Evolutionary conservation across 371 early-diverging fungal species (phyloP), one percentile per base, ranked within the genome.

Genomic region (Smittium mucronatum): DNA sequence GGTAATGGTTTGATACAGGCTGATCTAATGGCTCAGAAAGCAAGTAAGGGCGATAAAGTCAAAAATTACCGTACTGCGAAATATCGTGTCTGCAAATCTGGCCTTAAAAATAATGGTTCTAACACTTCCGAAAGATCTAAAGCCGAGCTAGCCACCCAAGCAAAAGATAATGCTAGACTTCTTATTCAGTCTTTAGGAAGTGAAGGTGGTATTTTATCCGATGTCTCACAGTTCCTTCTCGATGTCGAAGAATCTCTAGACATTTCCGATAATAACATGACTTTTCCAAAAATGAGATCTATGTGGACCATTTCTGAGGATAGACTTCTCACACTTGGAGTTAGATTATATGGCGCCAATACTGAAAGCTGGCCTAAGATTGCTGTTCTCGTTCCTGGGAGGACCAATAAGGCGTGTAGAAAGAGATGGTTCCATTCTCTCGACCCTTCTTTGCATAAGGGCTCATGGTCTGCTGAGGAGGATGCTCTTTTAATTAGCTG

Each of bases 311-410:
- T 84, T 15, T 87, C 87, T 71, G 92, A 92, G 59, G 90, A 92
- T 73, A 80, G 83, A 25, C 72, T 84, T 17, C 74, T 93, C 35
- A 83, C 82, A 58, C 64, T 85, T 16, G 89, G 89, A 5, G 90
- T 92, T 0, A 84, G 86, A 67, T 69, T 84, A 0, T 89, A 89
- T 72, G 91, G 90, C 16, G 85, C 88, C 69, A 87, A 88, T 76
- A 87, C 89, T 0, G 91, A 89, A 74, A 87, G 87, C 69, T 91
- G 91, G 91, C 82, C 88, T 0, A 86, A 87, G 36, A 91, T 91
- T 65, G 90, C 91, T 0, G 85, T 84, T 17, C 84, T 88, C 71
- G 89, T 91, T 0, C 90, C 90, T 0, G 89, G 90, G 0, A 82
- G 91, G 21, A 89, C 89, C 34, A 89, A 89, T 80, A 89, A 88